Percentiles rank a stretch among this genome's conserved stretches.
phyloP scores from a whole-genome alignment of 441 rosid species.

The Pelargonium citronellum region DNA sequence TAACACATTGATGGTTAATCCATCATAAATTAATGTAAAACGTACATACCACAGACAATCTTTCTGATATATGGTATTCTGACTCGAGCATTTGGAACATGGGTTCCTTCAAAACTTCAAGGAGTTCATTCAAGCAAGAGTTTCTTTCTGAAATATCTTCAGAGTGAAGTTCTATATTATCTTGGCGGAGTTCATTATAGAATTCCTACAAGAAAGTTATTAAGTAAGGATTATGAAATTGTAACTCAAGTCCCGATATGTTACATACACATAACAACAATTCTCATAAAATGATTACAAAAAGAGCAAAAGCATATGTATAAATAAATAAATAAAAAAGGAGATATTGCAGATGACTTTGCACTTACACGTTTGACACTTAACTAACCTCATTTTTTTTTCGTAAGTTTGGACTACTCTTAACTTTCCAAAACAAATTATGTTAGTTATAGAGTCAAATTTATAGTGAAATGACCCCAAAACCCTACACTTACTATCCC shows the following conservation, averaged over 20 bases:
- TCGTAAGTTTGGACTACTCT: no score
- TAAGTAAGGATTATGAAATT: constrained; percentile 12
- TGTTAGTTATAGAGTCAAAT: no score
- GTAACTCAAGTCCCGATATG: not conserved
- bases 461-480: no score
- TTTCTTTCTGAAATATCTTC: constrained; percentile 24
- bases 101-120: constrained; percentile 39
- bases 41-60: constrained; percentile 39
- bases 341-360: no score
- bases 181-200: constrained; percentile 28
- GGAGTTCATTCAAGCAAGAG: constrained; percentile 28
- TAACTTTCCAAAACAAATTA: no score
- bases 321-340: no score
- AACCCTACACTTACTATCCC: no score
- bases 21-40: constrained; percentile 11
- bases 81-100: constrained; percentile 43
- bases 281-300: not conserved
- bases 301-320: not conserved
- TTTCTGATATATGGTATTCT: constrained; percentile 45
- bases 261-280: not conserved
- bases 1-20: constrained; percentile 6
- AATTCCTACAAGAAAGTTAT: constrained; percentile 40
- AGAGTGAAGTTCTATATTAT: constrained; percentile 25
- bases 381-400: no score
- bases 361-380: no score